Percentiles rank a stretch among this genome's conserved stretches.
Conservation (phyloP, 2,329 filamentous ascomycete genomes). For the Zasmidium angulare region DNA sequence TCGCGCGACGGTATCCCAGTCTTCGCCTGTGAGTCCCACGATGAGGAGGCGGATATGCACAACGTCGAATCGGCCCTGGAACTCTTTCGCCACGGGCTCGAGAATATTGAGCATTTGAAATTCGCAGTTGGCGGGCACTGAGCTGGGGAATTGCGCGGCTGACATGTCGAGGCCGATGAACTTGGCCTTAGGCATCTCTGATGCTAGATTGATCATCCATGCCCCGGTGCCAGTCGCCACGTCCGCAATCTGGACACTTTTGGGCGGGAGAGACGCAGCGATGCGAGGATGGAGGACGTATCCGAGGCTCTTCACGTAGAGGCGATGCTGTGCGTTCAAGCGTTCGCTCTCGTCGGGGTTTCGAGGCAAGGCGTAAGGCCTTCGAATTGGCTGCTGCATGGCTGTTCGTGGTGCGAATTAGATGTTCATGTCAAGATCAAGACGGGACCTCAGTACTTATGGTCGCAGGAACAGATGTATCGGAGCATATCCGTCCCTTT, state of each 20-base stretch:
- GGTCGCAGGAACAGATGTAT: no score
- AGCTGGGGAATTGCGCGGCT: conserved; percentile 17
- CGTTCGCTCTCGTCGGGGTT: conserved; percentile 18
- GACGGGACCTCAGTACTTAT: no score
- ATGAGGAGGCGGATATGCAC: conserved; percentile 25
- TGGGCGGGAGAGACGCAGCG: conserved; percentile 6
- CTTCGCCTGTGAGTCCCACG: conserved; percentile 12
- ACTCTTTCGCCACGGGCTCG: conserved; percentile 11
- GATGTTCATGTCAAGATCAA: no score
- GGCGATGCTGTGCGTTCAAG: conserved; percentile 19
- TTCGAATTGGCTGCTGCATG: neutral
- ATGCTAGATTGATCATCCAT: conserved; percentile 20
- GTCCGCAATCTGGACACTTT: conserved; percentile 20
- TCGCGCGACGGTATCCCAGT: conserved; percentile 17
- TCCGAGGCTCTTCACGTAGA: conserved; percentile 15
- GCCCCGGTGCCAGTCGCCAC: conserved; percentile 25
- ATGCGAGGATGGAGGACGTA: conserved; percentile 22
- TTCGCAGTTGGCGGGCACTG: neutral
- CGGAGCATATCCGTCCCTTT: no score
- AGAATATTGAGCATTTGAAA: conserved; percentile 21
- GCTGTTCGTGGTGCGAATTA: no score
- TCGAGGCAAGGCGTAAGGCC: conserved; percentile 17
- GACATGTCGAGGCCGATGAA: conserved; percentile 24
- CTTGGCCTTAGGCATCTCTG: neutral
- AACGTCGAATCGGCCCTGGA: conserved; percentile 17